Percentiles rank a stretch among this genome's conserved stretches.
phyloP scores from a whole-genome alignment of 192 early-diverging fungal genomes.

The Rhizophlyctis rosea region DNA sequence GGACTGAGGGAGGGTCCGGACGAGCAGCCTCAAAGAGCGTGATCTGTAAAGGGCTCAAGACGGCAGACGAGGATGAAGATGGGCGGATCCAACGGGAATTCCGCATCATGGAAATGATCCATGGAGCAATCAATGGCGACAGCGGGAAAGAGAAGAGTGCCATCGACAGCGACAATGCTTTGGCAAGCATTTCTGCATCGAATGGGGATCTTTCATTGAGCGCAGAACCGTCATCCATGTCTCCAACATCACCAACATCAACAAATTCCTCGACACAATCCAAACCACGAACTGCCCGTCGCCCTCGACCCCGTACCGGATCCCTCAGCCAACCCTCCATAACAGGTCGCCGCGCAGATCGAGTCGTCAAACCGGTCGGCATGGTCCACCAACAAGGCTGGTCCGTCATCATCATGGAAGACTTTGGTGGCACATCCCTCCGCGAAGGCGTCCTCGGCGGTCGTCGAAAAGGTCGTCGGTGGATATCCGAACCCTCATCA shows the following conservation, averaged over 20 bases:
- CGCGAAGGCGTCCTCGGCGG: constrained; percentile 21
- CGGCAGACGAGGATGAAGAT: constrained; percentile 37
- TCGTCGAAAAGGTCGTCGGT: constrained; percentile 15
- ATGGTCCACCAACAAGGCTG: constrained; percentile 30
- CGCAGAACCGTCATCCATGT: not conserved
- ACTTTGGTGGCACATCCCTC: constrained; percentile 36
- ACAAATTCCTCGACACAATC: not conserved
- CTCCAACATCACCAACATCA: not conserved
- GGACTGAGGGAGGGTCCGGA: no score
- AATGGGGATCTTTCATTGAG: not conserved
- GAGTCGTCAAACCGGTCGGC: constrained; percentile 32
- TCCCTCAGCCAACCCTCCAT: constrained; percentile 16
- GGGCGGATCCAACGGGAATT: constrained; percentile 35
- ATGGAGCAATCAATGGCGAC: constrained; percentile 2
- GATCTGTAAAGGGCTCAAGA: constrained; percentile 38
- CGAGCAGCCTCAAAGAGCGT: no score
- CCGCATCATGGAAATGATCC: constrained; percentile 35
- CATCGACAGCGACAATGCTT: not conserved
- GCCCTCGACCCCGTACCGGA: constrained; percentile 11
- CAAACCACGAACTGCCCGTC: not conserved
- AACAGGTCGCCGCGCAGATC: constrained; percentile 5
- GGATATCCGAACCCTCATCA: not conserved
- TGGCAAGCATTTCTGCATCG: not conserved
- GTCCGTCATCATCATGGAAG: constrained; percentile 35
- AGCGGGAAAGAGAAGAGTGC: not conserved